phyloP scores from a whole-genome alignment of 1,139 yeast genomes.

The Blastobotrys capitulatus region DNA sequence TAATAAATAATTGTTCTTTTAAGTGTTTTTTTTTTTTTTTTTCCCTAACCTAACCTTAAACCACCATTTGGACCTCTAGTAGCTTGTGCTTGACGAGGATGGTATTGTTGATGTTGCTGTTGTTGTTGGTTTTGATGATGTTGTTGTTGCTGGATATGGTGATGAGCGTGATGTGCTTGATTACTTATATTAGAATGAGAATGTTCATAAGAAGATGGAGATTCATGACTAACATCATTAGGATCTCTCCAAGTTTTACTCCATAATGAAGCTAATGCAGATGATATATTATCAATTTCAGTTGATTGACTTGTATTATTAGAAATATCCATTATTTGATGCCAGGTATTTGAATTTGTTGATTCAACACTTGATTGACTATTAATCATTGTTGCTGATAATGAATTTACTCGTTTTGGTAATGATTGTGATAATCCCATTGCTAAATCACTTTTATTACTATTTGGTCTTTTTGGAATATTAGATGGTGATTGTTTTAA shows the following conservation, averaged over 20 bases:
- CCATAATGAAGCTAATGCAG: slow-evolving; percentile 20
- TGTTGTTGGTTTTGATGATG: slow-evolving; percentile 19
- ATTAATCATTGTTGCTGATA: slow-evolving; percentile 21
- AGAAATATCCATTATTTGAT: background rate
- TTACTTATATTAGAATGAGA: slow-evolving; percentile 14
- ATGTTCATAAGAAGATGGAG: slow-evolving; percentile 3
- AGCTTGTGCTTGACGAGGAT: slow-evolving; percentile 2
- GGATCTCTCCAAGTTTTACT: slow-evolving; percentile 22
- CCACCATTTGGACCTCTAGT: slow-evolving; percentile 34
- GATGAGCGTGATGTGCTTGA: slow-evolving; percentile 22
- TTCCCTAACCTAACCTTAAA: slow-evolving; percentile 13
- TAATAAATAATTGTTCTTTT: no score
- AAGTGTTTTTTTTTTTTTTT: no score
- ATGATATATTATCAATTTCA: slow-evolving; percentile 17
- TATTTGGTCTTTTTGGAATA: slow-evolving; percentile 1
- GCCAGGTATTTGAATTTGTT: slow-evolving; percentile 4
- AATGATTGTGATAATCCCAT: slow-evolving; percentile 20
- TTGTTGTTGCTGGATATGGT: slow-evolving; percentile 17
- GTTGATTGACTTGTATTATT: slow-evolving; percentile 11
- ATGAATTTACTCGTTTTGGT: slow-evolving; percentile 20
- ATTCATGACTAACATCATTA: slow-evolving; percentile 7
- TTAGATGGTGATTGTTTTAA: slow-evolving; percentile 4
- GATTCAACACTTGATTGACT: background rate
- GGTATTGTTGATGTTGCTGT: no score
- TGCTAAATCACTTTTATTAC: slow-evolving; percentile 10